A percentile compares a stretch with the other conserved stretches of the same genome.
Evolutionary conservation across 2,329 filamentous ascomycete genomes (phyloP).

Genomic region (Triangularia setosa): DNA sequence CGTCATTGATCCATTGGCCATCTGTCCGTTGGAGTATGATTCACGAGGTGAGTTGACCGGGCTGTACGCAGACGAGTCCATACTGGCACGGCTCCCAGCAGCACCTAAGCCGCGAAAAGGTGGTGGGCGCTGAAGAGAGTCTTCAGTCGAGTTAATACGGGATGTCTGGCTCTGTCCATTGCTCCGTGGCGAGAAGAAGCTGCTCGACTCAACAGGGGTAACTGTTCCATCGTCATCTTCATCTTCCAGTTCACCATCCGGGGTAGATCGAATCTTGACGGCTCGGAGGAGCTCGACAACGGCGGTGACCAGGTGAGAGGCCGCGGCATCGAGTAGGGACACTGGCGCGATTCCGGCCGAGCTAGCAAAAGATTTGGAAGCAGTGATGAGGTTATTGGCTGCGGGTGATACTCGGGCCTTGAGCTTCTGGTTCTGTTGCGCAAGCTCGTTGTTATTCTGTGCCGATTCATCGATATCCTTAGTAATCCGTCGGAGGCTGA

Average conservation of each 20-base stretch:
- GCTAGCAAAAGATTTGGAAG: constrained; percentile 83
- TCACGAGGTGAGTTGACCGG: constrained; percentile 65
- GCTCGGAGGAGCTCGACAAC: constrained; percentile 80
- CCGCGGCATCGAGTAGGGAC: constrained; percentile 88
- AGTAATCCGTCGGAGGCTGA: constrained; percentile 78
- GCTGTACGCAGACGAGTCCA: constrained; percentile 71
- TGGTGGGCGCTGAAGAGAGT: constrained; percentile 47
- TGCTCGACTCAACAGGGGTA: constrained; percentile 62
- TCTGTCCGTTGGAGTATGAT: constrained; percentile 40
- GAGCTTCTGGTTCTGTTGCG: constrained; percentile 62
- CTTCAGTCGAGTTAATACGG: constrained; percentile 34
- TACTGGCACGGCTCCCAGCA: constrained; percentile 53
- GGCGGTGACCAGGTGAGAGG: constrained; percentile 80
- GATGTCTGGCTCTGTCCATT: constrained; percentile 34
- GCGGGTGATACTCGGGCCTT: constrained; percentile 84
- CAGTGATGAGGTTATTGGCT: constrained; percentile 92
- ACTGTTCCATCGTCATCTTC: constrained; percentile 63
- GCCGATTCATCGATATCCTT: constrained; percentile 67
- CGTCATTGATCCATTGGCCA: constrained; percentile 25
- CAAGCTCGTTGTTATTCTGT: constrained; percentile 49
- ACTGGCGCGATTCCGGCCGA: constrained; percentile 84
- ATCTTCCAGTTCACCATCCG: constrained; percentile 70
- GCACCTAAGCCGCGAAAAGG: constrained; percentile 53
- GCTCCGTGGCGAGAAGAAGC: constrained; percentile 62
- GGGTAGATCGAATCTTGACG: constrained; percentile 78